A percentile compares a stretch with the other conserved stretches of the same genome.
These are phyloP conservation scores for Hyphopichia khmerensis DNA, from an alignment of 1,139 yeast species.

Conservation along the genomic window DNA sequence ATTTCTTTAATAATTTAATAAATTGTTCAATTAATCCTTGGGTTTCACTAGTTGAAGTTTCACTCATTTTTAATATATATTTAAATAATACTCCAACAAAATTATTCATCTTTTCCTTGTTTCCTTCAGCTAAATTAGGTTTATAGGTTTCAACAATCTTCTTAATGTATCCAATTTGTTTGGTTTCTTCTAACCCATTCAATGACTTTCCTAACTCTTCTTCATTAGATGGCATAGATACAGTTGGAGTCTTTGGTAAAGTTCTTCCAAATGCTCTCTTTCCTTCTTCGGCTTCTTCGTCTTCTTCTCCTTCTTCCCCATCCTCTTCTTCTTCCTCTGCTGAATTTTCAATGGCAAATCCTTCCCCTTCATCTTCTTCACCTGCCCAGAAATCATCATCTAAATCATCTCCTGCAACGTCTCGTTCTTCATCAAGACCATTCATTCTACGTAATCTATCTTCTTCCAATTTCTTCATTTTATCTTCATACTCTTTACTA, in stretches of 20 bases:
- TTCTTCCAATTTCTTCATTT: constrained; percentile 66
- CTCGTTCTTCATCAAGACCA: constrained; percentile 53
- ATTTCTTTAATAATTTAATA: constrained; percentile 50
- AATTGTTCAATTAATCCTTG: constrained; percentile 36
- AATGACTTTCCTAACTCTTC: constrained; percentile 45
- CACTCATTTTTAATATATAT: constrained; percentile 44
- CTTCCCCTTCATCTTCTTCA: constrained; percentile 33
- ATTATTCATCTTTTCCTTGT: constrained; percentile 68
- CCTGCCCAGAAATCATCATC: constrained; percentile 60
- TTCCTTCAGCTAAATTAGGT: constrained; percentile 78
- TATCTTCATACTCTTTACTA: constrained; percentile 64
- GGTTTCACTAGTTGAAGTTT: not conserved
- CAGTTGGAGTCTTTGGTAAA: constrained; percentile 4
- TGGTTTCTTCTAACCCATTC: constrained; percentile 33
- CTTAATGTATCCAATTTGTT: constrained; percentile 46
- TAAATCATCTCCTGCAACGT: constrained; percentile 59
- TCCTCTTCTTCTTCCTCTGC: constrained; percentile 20
- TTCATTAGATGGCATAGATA: constrained; percentile 59
- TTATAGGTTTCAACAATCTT: constrained; percentile 62
- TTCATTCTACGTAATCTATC: constrained; percentile 85
- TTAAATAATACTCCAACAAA: constrained; percentile 67
- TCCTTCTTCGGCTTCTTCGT: constrained; percentile 17
- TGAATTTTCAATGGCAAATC: constrained; percentile 20
- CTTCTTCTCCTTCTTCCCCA: constrained; percentile 16
- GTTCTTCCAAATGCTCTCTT: constrained; percentile 4